Evolutionary conservation across 2,329 filamentous ascomycete species (phyloP), one percentile per base, ranked within the genome.

Genomic region (Xylaria sp.): DNA sequence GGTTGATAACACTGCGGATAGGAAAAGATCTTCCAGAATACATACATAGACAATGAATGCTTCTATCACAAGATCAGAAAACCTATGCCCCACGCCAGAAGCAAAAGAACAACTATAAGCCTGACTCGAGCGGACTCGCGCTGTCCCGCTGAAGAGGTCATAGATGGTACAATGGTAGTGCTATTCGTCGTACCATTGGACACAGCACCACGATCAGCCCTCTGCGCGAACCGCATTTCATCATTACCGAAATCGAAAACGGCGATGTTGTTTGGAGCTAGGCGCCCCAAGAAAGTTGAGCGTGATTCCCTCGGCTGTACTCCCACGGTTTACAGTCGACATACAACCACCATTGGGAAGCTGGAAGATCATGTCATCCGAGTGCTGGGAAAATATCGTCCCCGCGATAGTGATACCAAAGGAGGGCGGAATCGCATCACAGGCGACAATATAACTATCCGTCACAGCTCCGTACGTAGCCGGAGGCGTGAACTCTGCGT

Each of bases 191-290:
- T 34, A 18, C 37, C 13, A 56, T 55, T 55, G 18, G 12, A 55
- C 50, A 25, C 12, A 23, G 34, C 15, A 15, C 39, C 39, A 39
- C 12, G 25, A n/a, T 28, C 61, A 9, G 44, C 54, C 23, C 63
- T 65, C 23, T 7, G 63, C 23, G 63, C 46, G n/a, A 65, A 65
- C 44, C 55, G 54, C 63, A 65, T 65, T 44, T 65, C 63, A 28
- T 65, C 37, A 18, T 55, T 55, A 13, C 60, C 60, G 18, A 65
- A 59, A 18, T 65, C 63, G 7, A 65, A 65, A 15, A 51, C 51
- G 12, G 60, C 50, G 34, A 63, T 37, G 23, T 55, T 39, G 18
- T 46, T 63, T 63, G 60, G 25, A 55, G 60, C 48, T 34, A 63
- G 2, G 9, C 34, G 37, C 8, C 63, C 63, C 54, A 32, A 65